Base-by-base conservation (phyloP, 75 land plant species). In the Chamaecyparis obtusa region DNA sequence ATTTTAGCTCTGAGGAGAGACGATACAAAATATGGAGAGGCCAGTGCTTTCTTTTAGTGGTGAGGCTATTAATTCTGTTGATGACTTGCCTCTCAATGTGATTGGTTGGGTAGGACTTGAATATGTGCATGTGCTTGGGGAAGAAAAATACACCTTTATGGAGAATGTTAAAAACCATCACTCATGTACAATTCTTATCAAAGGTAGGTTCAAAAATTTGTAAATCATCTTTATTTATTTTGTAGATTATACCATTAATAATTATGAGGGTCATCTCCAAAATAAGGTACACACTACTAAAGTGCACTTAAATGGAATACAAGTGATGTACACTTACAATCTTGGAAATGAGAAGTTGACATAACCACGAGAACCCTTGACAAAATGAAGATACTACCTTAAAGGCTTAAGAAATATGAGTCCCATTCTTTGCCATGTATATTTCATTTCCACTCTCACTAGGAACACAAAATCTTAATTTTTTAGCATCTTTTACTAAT, bases 51-150 rank as follows among this genome's bases (percentile, higher is more conserved):
- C 99, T 69, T 98, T 99, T 93, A 99, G 99, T 55, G 99, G 99
- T 11, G 99, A 98, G 75, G 97, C 99, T 88, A 95, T 98, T 7
- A 94, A 97, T 87, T 98, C 99, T 48, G 99, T 97, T 60, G 97
- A 95, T 86, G 97, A 93, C 87, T 90, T 98, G 87, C 92, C 94
- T 80, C 92, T 92, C n/a, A 94, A 93, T 69, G 91, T 94, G 84
- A 94, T 98, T 86, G 99, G 99, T 33, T 97, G 95, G 94, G 99
- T 99, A 86, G 99, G 99, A n/a, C 89, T 95, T 69, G 99, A 95
- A 7, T 94, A 97, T 89, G 99, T 97, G 86, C 99, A 98, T 89
- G 95, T 97, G 15, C 94, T 98, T 74, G 99, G 99, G 17, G 99
- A 98, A 87, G 99, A 95, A 85, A 98, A 98, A 69, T 98, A 98